Percentiles rank a stretch among this genome's conserved stretches.
Conservation (phyloP, 192 early-diverging fungal genomes). For the Phycomyces nitens region DNA sequence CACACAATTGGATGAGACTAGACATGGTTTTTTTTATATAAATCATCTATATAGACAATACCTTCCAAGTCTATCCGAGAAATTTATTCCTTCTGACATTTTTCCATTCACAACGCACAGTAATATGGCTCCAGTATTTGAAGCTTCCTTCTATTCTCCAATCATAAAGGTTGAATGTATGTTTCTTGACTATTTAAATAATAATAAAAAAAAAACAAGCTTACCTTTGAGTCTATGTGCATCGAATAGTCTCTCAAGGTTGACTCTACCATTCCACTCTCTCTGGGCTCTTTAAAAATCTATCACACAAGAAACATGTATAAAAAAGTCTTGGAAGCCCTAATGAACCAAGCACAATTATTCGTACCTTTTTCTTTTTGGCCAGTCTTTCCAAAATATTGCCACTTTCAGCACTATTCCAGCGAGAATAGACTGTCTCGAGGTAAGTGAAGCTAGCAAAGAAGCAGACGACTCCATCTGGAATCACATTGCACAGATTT, state of each 20-base stretch:
- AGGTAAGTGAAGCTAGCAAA: slow-evolving; percentile 82
- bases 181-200: slow-evolving; percentile 5
- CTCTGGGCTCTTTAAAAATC: slow-evolving; percentile 70
- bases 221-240: slow-evolving; percentile 38
- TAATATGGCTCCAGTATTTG: slow-evolving; percentile 63
- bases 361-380: slow-evolving; percentile 54
- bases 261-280: slow-evolving; percentile 48
- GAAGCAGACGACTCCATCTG: slow-evolving; percentile 85
- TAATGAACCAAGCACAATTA: neutral
- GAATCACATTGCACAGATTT: slow-evolving; percentile 71
- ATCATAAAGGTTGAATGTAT: neutral
- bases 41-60: slow-evolving; percentile 9
- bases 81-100: slow-evolving; percentile 92
- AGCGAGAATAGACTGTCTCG: slow-evolving; percentile 53
- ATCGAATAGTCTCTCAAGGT: slow-evolving; percentile 59
- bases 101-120: slow-evolving; percentile 90
- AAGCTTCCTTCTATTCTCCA: neutral
- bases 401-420: slow-evolving; percentile 35
- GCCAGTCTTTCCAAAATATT: slow-evolving; percentile 49
- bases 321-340: neutral
- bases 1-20: too few relatives aligned
- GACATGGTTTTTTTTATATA: neutral
- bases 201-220: neutral
- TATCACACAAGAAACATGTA: slow-evolving; percentile 28
- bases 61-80: slow-evolving; percentile 78